phyloP scores from a whole-genome alignment of 306 rosid genomes.

The Geum urbanum region DNA sequence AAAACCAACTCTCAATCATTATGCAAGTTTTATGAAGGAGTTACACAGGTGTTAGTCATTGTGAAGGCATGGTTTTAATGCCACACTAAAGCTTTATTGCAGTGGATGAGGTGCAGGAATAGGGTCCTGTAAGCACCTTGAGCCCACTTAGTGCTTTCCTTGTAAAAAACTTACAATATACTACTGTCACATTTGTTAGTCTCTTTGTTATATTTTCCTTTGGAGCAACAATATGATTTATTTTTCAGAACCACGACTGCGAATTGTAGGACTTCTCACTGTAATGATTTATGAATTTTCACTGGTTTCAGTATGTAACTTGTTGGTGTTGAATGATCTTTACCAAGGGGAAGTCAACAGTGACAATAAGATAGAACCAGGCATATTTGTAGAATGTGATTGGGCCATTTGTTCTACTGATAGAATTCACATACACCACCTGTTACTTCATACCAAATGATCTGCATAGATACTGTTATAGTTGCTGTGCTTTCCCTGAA shows the following conservation, averaged over 20 bases:
- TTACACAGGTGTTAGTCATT: background rate
- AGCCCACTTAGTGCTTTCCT: background rate
- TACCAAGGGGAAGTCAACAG: background rate
- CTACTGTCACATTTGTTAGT: background rate
- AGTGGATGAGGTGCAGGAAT: background rate
- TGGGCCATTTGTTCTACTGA: background rate
- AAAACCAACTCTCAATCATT: background rate
- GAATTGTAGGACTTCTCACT: background rate
- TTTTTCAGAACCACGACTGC: background rate
- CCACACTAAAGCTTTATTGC: background rate
- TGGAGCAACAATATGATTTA: background rate
- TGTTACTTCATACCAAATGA: background rate
- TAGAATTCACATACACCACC: background rate
- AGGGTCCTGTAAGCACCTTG: background rate
- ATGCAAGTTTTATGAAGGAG: background rate
- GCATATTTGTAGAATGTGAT: background rate
- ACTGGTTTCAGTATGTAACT: background rate
- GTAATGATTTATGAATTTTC: background rate
- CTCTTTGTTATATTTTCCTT: background rate
- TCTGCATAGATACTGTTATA: background rate
- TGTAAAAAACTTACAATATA: background rate
- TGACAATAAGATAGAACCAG: background rate
- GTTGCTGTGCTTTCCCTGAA: constrained; percentile 15
- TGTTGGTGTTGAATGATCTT: background rate
- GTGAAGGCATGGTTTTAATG: constrained; percentile 8